phyloP scores from a whole-genome alignment of 352 stramenopile species.

The Phytopythium litorale region DNA sequence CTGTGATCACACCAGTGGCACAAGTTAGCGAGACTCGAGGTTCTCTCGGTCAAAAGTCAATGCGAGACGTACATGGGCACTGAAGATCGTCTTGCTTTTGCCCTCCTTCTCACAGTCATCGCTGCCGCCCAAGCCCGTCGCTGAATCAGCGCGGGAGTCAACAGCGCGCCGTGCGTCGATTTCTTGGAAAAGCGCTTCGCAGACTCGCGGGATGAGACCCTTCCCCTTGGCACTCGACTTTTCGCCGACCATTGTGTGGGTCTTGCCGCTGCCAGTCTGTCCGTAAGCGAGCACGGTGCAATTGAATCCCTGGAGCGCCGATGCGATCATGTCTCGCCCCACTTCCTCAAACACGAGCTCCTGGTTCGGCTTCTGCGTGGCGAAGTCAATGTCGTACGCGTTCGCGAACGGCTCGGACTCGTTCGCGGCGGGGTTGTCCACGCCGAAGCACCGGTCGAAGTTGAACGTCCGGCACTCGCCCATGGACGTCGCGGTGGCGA shows the following conservation, averaged over 20 bases:
- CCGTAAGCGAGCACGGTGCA: conserved; percentile 82
- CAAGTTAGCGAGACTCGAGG: not conserved
- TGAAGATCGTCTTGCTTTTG: conserved; percentile 39
- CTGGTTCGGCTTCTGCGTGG: conserved; percentile 52
- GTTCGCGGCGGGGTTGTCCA: conserved; percentile 21
- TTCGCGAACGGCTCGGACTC: conserved; percentile 28
- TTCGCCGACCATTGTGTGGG: conserved; percentile 82
- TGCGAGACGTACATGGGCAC: conserved; percentile 19
- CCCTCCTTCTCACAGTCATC: conserved; percentile 8
- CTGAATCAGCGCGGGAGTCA: conserved; percentile 5
- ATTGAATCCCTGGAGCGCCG: conserved; percentile 81
- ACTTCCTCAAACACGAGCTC: conserved; percentile 78
- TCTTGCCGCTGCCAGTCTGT: conserved; percentile 80
- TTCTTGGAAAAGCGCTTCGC: conserved; percentile 68
- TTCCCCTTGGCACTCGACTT: conserved; percentile 46
- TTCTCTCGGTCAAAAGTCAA: not conserved
- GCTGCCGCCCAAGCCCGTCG: conserved; percentile 11
- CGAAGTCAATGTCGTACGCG: conserved; percentile 36
- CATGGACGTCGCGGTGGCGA: conserved; percentile 29
- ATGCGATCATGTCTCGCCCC: conserved; percentile 59
- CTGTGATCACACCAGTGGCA: conserved; percentile 4
- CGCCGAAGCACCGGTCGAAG: conserved; percentile 77
- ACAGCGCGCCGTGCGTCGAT: conserved; percentile 44
- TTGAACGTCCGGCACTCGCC: conserved; percentile 67
- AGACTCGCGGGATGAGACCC: conserved; percentile 74